Conservation (phyloP, 2,329 filamentous ascomycete genomes). For the Penicillium oxalicum region DNA sequence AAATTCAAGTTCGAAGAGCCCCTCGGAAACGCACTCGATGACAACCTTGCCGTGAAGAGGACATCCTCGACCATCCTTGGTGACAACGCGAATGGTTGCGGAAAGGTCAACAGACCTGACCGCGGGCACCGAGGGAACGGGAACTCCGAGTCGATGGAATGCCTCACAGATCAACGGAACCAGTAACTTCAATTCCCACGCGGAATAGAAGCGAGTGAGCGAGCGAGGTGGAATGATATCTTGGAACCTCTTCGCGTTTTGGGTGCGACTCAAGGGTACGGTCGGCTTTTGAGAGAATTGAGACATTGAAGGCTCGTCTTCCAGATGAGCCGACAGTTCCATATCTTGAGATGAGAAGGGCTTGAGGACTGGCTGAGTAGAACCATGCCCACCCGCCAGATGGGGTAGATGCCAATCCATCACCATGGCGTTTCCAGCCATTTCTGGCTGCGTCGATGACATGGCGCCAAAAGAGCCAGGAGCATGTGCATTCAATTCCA, state of each 20-base stretch:
- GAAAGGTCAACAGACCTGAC: constrained; percentile 49
- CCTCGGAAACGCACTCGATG: constrained; percentile 44
- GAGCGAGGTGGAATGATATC: constrained; percentile 86
- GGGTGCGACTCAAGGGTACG: constrained; percentile 77
- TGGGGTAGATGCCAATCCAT: constrained; percentile 87
- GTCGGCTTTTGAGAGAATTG: constrained; percentile 78
- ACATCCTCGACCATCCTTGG: constrained; percentile 51
- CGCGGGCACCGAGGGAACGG: constrained; percentile 49
- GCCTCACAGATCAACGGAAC: constrained; percentile 74
- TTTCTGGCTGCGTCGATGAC: constrained; percentile 81
- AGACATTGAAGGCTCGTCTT: constrained; percentile 74
- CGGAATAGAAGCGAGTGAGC: constrained; percentile 87
- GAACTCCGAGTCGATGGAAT: constrained; percentile 78
- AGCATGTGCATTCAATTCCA: constrained; percentile 49
- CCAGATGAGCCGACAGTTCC: constrained; percentile 58
- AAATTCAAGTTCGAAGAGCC: constrained; percentile 79
- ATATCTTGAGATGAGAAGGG: constrained; percentile 30
- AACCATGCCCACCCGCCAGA: constrained; percentile 39
- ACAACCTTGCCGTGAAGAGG: constrained; percentile 41
- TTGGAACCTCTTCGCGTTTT: constrained; percentile 78
- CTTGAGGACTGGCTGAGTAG: constrained; percentile 44
- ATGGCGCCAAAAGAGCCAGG: constrained; percentile 46
- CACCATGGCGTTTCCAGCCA: constrained; percentile 63
- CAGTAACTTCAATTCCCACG: constrained; percentile 66
- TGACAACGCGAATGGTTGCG: constrained; percentile 65